Percentiles rank a stretch among this genome's conserved stretches.
Conservation (phyloP, 108 stramenopile species). For the Epithemia pelagica region DNA sequence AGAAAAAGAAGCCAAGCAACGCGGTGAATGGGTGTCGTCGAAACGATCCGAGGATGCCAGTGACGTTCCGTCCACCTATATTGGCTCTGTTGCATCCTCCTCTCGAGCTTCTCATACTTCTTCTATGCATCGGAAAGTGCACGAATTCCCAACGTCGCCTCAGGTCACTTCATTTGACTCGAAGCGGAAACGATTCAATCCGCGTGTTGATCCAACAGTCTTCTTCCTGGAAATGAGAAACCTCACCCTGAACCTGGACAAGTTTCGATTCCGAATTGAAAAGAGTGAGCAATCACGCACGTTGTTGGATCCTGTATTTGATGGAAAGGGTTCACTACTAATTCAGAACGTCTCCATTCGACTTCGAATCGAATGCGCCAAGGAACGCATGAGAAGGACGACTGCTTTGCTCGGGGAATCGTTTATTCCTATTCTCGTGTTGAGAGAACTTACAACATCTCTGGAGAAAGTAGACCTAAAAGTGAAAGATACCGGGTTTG, state of each 20-base stretch:
- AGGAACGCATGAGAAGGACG: slow-evolving; percentile 33
- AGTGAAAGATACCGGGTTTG: slow-evolving; percentile 61
- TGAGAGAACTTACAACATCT: slow-evolving; percentile 48
- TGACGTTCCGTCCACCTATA: background rate
- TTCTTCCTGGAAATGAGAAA: slow-evolving; percentile 73
- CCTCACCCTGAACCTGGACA: slow-evolving; percentile 57
- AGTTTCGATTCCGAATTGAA: slow-evolving; percentile 75
- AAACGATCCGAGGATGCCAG: background rate
- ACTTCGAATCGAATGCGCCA: slow-evolving; percentile 66
- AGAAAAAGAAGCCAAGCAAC: slow-evolving; percentile 16
- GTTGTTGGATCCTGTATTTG: slow-evolving; percentile 82
- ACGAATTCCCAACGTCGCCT: background rate
- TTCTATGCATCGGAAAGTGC: background rate
- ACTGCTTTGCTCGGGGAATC: slow-evolving; percentile 18
- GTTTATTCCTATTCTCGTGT: slow-evolving; percentile 48
- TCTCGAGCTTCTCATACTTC: background rate
- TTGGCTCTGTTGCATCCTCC: background rate
- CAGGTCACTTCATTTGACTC: background rate
- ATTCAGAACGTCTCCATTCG: slow-evolving; percentile 69
- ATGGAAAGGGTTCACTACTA: slow-evolving; percentile 52
- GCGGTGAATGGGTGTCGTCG: background rate
- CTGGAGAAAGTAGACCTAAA: slow-evolving; percentile 56
- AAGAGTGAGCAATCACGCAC: slow-evolving; percentile 38
- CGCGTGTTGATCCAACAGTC: slow-evolving; percentile 66
- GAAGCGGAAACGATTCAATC: slow-evolving; percentile 9